A percentile compares a stretch with the other conserved stretches of the same genome.
Evolutionary conservation across 345 rosid genomes (phyloP).

Genomic region (Noccaea bulbosa): DNA sequence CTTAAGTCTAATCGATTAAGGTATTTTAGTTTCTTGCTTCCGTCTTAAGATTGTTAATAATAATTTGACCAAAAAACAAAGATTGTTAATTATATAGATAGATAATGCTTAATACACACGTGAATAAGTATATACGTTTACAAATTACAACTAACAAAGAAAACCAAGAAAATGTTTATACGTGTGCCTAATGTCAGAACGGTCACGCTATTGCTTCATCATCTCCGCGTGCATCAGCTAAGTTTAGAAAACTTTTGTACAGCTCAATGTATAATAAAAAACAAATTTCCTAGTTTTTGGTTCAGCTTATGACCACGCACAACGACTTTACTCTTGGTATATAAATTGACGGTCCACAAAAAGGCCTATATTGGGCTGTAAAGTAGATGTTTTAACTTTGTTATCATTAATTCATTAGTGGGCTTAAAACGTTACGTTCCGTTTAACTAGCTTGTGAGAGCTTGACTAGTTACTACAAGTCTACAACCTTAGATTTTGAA

Average conservation of each 20-base stretch:
- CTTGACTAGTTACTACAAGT: too few relatives aligned
- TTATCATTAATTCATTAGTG: neutral
- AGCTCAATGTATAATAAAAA: neutral
- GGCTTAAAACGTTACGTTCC: constrained; percentile 23
- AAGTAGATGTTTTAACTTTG: neutral
- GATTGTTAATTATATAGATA: too few relatives aligned
- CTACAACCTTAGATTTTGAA: neutral
- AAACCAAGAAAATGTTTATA: neutral
- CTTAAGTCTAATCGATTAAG: too few relatives aligned
- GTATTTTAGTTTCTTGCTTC: neutral
- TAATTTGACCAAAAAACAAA: too few relatives aligned
- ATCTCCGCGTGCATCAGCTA: neutral
- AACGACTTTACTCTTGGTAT: neutral
- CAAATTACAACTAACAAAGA: neutral
- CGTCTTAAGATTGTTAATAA: constrained; percentile 2
- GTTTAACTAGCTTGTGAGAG: neutral
- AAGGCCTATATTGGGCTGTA: constrained; percentile 23
- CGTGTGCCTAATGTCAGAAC: constrained; percentile 12
- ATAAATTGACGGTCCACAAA: neutral
- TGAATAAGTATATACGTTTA: neutral
- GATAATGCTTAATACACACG: too few relatives aligned
- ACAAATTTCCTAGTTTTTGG: constrained; percentile 31
- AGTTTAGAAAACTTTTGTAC: neutral
- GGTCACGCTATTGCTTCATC: neutral
- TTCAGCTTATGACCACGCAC: constrained; percentile 11